Evolutionary conservation across 352 stramenopile species (phyloP), one percentile per base, ranked within the genome.

Genomic region (Phytophthora tentaculata): DNA sequence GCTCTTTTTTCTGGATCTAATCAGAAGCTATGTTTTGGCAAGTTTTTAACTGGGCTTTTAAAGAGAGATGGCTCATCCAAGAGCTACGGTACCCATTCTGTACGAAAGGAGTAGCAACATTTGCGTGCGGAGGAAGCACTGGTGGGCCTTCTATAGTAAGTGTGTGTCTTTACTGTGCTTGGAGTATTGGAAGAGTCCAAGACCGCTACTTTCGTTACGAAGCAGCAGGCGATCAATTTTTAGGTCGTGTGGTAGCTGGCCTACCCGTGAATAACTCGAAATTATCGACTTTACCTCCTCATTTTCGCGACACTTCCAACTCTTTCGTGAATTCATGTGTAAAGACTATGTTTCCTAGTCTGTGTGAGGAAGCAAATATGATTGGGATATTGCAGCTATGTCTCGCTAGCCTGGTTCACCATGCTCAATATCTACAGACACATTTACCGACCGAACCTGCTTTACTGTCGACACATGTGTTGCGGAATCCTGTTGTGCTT

Each of bases 231-330:
- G n/a, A n/a, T n/a, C n/a, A n/a, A n/a, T 56, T 43, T 28, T 24
- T 60, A 3, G 59, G 50, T 1, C 59, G 50, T 28, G 49, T 59
- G 14, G 23, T 60, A 14, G 50, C 49, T 16, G 59, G 59, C 3
- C 26, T 67, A 0, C 49, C 59, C 5, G 23, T 60, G 0, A 60
- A 67, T 43, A 41, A 35, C 17, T 48, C 61, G 24, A 23, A 51
- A 20, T 69, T 63, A 55, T 50, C 49, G 9, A 43, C 10, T n/a
- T 16, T 43, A 17, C 35, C 35, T n/a, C 35, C 35, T 43, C 35
- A 43, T 17, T 43, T 43, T 43, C 35, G 35, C 4, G 14, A 43
- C 16, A 43, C 9, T 14, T 43, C 35, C 10, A 43, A 17, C 35
- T 4, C 5, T n/a, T 43, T 43, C 10, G 35, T 17, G 35, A 43